phyloP scores from a whole-genome alignment of 208 protist species.

The Angomonas desouzai region DNA sequence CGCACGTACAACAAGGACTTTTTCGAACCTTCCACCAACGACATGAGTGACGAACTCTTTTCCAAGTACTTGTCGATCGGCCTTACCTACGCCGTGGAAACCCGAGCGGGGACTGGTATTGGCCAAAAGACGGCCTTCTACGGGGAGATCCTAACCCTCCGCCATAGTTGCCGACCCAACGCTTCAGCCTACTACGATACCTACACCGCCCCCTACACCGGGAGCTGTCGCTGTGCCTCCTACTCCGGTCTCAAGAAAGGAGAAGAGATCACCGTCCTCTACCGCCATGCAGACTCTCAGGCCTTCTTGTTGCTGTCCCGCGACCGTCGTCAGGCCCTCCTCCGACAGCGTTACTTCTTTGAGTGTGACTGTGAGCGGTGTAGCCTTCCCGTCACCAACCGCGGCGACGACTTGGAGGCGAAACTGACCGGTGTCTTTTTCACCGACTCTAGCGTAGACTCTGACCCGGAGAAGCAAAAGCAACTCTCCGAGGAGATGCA shows the following conservation, averaged over 20 bases:
- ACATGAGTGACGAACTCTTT: slow-evolving; percentile 26
- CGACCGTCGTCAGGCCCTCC: slow-evolving; percentile 34
- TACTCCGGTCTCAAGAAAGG: slow-evolving; percentile 27
- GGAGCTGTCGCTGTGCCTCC: slow-evolving; percentile 31
- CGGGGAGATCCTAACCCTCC: slow-evolving; percentile 26
- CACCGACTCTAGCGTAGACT: slow-evolving; percentile 34
- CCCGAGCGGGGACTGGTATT: slow-evolving; percentile 11
- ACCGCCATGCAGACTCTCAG: slow-evolving; percentile 38
- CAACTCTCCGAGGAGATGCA: slow-evolving; percentile 32
- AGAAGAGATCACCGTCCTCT: slow-evolving; percentile 43
- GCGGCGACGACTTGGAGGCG: slow-evolving; percentile 26
- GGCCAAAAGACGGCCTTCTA: slow-evolving; percentile 34
- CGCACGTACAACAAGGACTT: slow-evolving; percentile 24
- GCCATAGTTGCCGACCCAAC: slow-evolving; percentile 58
- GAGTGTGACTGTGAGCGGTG: slow-evolving; percentile 45
- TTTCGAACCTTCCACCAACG: slow-evolving; percentile 22
- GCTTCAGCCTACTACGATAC: slow-evolving; percentile 31
- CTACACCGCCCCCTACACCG: slow-evolving; percentile 30
- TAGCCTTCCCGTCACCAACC: slow-evolving; percentile 12
- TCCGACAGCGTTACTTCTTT: slow-evolving; percentile 34
- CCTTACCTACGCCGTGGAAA: slow-evolving; percentile 24
- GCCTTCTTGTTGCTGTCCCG: slow-evolving; percentile 46
- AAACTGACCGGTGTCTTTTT: slow-evolving; percentile 44
- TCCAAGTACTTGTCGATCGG: slow-evolving; percentile 32
- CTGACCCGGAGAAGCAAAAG: slow-evolving; percentile 25